A percentile compares a stretch with the other conserved stretches of the same genome.
phyloP scores from a whole-genome alignment of 345 rosid genomes.

The Citrus cavaleriei region DNA sequence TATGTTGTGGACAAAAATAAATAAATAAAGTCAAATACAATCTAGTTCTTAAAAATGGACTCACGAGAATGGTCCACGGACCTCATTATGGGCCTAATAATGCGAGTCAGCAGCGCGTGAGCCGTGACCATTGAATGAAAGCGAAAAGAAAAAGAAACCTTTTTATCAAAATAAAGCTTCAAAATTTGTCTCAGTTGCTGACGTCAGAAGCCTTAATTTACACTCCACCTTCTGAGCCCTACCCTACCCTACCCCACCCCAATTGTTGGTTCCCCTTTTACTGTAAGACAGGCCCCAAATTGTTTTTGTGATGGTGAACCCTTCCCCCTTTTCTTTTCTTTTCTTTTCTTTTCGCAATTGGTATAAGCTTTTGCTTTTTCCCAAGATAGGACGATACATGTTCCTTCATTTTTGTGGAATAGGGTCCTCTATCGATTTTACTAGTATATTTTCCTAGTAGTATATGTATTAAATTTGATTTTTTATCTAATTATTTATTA shows the following conservation, averaged over 20 bases:
- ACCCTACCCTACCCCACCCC: background rate
- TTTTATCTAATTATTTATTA: too few relatives aligned
- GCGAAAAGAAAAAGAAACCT: background rate
- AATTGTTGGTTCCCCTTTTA: background rate
- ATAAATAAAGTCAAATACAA: background rate
- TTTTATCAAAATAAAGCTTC: background rate
- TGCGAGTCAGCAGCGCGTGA: background rate
- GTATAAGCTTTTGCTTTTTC: background rate
- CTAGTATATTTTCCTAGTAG: too few relatives aligned
- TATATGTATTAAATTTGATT: too few relatives aligned
- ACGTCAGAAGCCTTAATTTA: slow-evolving; percentile 22
- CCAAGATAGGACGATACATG: background rate
- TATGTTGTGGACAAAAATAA: too few relatives aligned
- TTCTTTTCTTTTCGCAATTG: background rate
- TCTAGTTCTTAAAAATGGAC: background rate
- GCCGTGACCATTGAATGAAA: background rate
- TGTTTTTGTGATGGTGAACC: background rate
- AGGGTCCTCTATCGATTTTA: too few relatives aligned
- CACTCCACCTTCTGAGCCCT: slow-evolving; percentile 20
- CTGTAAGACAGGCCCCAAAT: background rate
- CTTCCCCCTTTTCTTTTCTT: too few relatives aligned
- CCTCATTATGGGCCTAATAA: background rate
- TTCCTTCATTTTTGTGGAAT: background rate
- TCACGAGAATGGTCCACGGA: slow-evolving; percentile 4
- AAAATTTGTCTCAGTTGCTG: slow-evolving; percentile 1